Percentiles rank a stretch among this genome's conserved stretches.
phyloP scores from a whole-genome alignment of 169 alveolate species.

The Neospora caninum region DNA sequence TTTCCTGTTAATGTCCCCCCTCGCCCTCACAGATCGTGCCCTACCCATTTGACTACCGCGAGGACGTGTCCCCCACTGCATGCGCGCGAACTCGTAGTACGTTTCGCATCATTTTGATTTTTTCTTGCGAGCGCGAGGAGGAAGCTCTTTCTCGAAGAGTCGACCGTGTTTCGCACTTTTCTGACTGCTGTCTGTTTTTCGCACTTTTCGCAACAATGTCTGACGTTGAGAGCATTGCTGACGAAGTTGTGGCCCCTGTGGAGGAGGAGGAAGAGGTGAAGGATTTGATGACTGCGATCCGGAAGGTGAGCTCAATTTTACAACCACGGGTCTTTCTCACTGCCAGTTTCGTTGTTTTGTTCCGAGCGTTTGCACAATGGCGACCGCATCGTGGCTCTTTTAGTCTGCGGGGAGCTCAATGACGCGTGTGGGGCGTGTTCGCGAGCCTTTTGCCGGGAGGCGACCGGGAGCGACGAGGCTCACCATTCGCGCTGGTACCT shows the following conservation, averaged over 20 bases:
- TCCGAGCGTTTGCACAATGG: neutral
- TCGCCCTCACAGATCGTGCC: neutral
- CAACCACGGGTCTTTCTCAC: neutral
- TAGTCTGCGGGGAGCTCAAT: neutral
- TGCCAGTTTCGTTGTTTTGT: neutral
- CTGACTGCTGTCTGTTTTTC: neutral
- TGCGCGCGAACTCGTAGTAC: neutral
- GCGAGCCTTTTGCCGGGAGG: neutral
- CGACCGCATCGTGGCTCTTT: neutral
- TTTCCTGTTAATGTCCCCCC: neutral
- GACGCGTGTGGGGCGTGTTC: neutral
- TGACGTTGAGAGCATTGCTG: conserved; percentile 63
- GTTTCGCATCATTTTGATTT: neutral
- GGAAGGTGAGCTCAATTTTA: conserved; percentile 8
- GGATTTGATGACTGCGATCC: conserved; percentile 68
- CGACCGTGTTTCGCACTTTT: conserved; percentile 40
- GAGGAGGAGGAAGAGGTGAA: conserved; percentile 68
- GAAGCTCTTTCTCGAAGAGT: conserved; percentile 38
- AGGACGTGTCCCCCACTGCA: neutral
- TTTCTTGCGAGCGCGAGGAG: conserved; percentile 35
- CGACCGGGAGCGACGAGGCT: no score
- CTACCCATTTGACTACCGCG: neutral
- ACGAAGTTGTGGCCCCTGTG: conserved; percentile 35
- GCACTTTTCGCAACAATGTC: conserved; percentile 25
- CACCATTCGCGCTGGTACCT: no score